Evolutionary conservation across 768 basidiomycete genomes (phyloP).

Genomic region (Cystofilobasidium ferigula): DNA sequence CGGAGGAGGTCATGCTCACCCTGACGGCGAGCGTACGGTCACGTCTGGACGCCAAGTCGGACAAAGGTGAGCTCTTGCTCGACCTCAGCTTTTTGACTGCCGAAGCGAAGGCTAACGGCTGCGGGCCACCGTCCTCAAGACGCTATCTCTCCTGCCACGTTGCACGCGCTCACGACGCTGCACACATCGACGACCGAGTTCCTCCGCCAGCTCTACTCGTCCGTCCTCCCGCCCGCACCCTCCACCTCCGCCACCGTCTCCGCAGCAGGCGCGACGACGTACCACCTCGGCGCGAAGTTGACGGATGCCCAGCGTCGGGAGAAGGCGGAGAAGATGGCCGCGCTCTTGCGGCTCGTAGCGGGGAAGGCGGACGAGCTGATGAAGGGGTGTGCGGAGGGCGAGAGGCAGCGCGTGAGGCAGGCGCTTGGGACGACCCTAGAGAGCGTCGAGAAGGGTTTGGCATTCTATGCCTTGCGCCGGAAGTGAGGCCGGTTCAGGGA

Average conservation of each 20-base stretch:
- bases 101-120: background rate
- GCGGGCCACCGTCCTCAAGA: constrained; percentile 41
- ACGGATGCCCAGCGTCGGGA: constrained; percentile 57
- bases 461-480: constrained; percentile 15
- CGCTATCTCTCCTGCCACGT: constrained; percentile 65
- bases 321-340: constrained; percentile 79
- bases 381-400: background rate
- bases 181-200: constrained; percentile 93
- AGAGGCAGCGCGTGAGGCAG: constrained; percentile 38
- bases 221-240: constrained; percentile 59
- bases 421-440: constrained; percentile 64
- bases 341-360: constrained; percentile 63
- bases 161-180: constrained; percentile 73
- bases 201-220: constrained; percentile 87
- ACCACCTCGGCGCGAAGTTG: constrained; percentile 42
- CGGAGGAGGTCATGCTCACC: constrained; percentile 54
- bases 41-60: constrained; percentile 54
- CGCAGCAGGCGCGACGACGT: constrained; percentile 43
- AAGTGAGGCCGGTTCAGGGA: too few relatives aligned
- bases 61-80: constrained; percentile 46
- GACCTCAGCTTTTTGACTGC: background rate
- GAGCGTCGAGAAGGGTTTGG: constrained; percentile 63
- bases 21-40: constrained; percentile 75
- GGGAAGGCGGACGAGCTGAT: constrained; percentile 59
- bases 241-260: constrained; percentile 24